Evolutionary conservation across 208 protist species (phyloP).

Genomic region (Acanthamoeba polyphaga): DNA sequence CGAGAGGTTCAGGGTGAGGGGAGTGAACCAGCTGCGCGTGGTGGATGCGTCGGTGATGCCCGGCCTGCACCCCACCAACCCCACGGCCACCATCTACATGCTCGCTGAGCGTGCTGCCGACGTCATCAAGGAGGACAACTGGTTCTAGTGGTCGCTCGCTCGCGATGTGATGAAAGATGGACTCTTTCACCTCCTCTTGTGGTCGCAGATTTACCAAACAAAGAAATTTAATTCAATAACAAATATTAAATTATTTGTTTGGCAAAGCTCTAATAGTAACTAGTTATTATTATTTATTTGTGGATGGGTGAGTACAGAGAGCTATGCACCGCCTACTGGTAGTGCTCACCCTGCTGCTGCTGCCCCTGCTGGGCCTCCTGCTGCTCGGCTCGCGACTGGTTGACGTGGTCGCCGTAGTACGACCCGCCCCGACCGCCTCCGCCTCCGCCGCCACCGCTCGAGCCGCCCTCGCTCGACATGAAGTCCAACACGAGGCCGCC

Average conservation of each 20-base stretch:
- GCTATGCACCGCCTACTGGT: not conserved
- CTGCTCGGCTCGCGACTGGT: not conserved
- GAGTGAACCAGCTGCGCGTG: conserved; percentile 80
- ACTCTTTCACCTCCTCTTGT: no score
- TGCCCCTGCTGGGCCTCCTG: not conserved
- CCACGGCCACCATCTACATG: conserved; percentile 85
- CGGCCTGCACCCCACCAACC: conserved; percentile 76
- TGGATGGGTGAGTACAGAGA: no score
- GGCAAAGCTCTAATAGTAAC: no score
- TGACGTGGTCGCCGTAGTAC: conserved; percentile 16
- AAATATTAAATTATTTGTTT: no score
- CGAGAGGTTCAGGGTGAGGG: conserved; percentile 73
- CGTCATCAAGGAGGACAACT: conserved; percentile 41
- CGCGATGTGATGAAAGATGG: no score
- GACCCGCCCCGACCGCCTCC: not conserved
- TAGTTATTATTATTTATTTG: no score
- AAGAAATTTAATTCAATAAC: no score
- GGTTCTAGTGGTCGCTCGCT: no score
- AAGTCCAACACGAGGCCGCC: not conserved
- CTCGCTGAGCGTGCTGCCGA: conserved; percentile 70
- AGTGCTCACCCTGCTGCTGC: not conserved
- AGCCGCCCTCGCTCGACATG: not conserved
- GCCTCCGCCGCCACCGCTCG: not conserved
- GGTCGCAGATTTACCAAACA: no score
- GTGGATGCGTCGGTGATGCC: conserved; percentile 86